Percentiles rank a stretch among this genome's conserved stretches.
Evolutionary conservation across 31 red algal species (phyloP).

Genomic region (Porphyra umbilicalis): DNA sequence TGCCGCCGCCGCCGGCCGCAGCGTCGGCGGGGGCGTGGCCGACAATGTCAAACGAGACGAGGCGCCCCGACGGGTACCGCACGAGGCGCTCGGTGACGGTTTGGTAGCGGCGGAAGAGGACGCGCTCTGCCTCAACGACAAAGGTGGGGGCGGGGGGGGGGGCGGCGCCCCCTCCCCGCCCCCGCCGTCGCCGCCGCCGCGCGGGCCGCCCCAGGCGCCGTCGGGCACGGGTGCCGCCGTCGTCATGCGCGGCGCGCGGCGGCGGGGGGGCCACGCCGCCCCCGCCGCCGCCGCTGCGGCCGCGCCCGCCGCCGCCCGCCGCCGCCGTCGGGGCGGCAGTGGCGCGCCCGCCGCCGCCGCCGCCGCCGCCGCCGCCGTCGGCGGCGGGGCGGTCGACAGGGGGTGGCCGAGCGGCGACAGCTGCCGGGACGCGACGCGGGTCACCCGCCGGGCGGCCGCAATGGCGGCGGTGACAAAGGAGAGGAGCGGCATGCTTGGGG

Average conservation of each 20-base stretch:
- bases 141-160: neutral
- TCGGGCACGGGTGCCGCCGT: neutral
- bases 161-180: neutral
- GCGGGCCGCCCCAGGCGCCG: too few relatives aligned
- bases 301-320: neutral
- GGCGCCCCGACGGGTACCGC: conserved; percentile 36
- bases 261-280: neutral
- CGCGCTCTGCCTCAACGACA: neutral
- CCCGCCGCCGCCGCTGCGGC: too few relatives aligned
- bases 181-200: neutral
- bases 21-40: conserved; percentile 15
- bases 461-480: neutral
- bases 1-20: neutral
- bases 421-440: neutral
- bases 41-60: conserved; percentile 57
- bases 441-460: neutral
- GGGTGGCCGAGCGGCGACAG: neutral
- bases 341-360: neutral
- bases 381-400: too few relatives aligned
- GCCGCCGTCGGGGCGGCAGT: neutral
- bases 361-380: too few relatives aligned
- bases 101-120: conserved; percentile 39
- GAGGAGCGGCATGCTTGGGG: neutral
- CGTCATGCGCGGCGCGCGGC: neutral
- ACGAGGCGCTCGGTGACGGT: conserved; percentile 44